Conservation (phyloP, 2,329 filamentous ascomycete genomes). For the Beauveria sp. region DNA sequence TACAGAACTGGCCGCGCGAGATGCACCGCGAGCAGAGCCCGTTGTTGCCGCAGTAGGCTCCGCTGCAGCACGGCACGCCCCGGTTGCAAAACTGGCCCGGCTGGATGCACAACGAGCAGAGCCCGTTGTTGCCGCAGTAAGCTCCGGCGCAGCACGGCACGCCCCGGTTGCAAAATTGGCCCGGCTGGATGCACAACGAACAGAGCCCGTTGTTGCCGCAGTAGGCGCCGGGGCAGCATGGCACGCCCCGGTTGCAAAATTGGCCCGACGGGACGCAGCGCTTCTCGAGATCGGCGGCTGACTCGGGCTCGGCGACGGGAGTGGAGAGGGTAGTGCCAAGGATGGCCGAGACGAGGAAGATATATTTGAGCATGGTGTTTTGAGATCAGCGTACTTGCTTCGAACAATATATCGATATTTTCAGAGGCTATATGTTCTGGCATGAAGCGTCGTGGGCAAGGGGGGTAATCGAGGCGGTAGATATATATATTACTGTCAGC, state of each 20-base stretch:
- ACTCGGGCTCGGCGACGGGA: neutral
- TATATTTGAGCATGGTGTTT: neutral
- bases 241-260: slow-evolving; percentile 12
- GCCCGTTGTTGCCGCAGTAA: neutral
- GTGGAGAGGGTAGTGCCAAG: neutral
- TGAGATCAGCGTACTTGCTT: neutral
- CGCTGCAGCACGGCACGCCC: slow-evolving; percentile 1
- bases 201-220: slow-evolving; percentile 7
- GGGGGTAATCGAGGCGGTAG: neutral
- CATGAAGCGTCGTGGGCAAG: too few relatives aligned
- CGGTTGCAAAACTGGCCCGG: slow-evolving; percentile 1
- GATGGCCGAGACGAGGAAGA: neutral
- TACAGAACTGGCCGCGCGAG: neutral
- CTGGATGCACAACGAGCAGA: neutral
- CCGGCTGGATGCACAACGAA: neutral
- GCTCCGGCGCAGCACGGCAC: neutral
- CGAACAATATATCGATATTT: too few relatives aligned
- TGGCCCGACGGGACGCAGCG: neutral
- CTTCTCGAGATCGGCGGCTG: neutral
- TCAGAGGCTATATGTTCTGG: too few relatives aligned
- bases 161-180: slow-evolving; percentile 4
- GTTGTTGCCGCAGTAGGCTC: neutral
- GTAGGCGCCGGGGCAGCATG: slow-evolving; percentile 6
- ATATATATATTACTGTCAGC: neutral
- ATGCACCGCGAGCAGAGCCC: neutral